Conservation (phyloP, 495 filamentous ascomycete species). For the Rostrohypoxylon terebratum region DNA sequence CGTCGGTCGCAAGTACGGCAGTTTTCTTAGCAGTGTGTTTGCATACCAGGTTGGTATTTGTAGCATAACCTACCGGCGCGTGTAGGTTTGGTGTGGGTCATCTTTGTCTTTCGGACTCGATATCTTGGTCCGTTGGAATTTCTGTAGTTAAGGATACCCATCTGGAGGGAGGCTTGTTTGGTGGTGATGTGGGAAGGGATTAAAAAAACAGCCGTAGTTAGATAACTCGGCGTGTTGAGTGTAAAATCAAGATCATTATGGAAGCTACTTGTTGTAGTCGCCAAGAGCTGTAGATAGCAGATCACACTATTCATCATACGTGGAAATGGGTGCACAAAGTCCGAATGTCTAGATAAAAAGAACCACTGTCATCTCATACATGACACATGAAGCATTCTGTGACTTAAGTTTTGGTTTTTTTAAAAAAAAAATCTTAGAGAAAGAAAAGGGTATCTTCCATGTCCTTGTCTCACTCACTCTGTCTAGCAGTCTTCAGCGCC, state of each 20-base stretch:
- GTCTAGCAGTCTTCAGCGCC: slow-evolving; percentile 9
- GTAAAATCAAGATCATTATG: background rate
- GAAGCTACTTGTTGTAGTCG: too few relatives aligned
- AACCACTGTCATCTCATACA: background rate
- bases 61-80: background rate
- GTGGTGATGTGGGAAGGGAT: background rate
- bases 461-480: slow-evolving; percentile 8
- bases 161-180: background rate
- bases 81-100: background rate
- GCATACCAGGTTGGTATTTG: background rate
- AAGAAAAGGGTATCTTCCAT: slow-evolving; percentile 38
- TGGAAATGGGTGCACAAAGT: background rate
- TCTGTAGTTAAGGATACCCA: background rate
- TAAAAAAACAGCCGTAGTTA: background rate
- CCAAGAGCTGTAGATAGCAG: background rate
- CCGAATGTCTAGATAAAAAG: background rate
- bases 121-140: background rate
- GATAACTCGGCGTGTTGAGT: background rate
- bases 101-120: background rate
- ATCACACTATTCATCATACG: background rate
- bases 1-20: background rate
- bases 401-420: too few relatives aligned
- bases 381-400: background rate
- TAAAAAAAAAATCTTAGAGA: slow-evolving; percentile 2
- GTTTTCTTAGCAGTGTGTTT: background rate